A percentile compares a stretch with the other conserved stretches of the same genome.
Conservation (phyloP, 495 filamentous ascomycete species). For the Evansstolkia leycettana region DNA sequence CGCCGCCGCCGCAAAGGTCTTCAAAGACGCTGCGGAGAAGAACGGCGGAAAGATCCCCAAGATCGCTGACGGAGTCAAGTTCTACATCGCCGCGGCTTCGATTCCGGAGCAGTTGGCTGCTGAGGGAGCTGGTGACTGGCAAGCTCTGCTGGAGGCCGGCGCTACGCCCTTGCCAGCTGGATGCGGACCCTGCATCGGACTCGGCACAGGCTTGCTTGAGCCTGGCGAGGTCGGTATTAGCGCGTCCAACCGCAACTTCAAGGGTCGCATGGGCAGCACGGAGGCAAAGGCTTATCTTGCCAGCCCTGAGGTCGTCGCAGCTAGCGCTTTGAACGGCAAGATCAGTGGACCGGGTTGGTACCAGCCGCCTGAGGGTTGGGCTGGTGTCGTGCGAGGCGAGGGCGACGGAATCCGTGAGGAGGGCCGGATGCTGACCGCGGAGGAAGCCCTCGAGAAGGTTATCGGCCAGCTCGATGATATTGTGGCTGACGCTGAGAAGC, state of each 20-base stretch:
- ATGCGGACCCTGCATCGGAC: conserved; percentile 85
- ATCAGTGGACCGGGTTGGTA: conserved; percentile 79
- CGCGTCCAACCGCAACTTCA: conserved; percentile 86
- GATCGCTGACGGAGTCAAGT: conserved; percentile 65
- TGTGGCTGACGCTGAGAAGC: conserved; percentile 39
- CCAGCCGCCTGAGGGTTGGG: conserved; percentile 50
- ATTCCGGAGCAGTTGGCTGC: conserved; percentile 65
- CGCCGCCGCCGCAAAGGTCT: conserved; percentile 72
- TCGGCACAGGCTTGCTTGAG: conserved; percentile 72
- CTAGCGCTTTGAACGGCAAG: conserved; percentile 65
- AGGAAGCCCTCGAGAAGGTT: conserved; percentile 56
- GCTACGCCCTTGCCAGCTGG: conserved; percentile 63
- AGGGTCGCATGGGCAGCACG: conserved; percentile 77
- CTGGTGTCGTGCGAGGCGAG: conserved; percentile 56
- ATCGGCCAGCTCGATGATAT: conserved; percentile 53
- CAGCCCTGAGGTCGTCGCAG: conserved; percentile 85
- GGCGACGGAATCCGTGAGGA: conserved; percentile 52
- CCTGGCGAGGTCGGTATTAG: conserved; percentile 81
- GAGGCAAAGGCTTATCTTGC: conserved; percentile 82
- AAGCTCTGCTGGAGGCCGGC: conserved; percentile 67
- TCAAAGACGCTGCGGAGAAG: conserved; percentile 57
- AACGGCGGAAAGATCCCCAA: conserved; percentile 49
- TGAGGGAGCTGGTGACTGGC: conserved; percentile 81
- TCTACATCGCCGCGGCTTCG: conserved; percentile 90
- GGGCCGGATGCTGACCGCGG: conserved; percentile 48